phyloP scores from a whole-genome alignment of 192 early-diverging fungal species.

The Mortierella antarctica region DNA sequence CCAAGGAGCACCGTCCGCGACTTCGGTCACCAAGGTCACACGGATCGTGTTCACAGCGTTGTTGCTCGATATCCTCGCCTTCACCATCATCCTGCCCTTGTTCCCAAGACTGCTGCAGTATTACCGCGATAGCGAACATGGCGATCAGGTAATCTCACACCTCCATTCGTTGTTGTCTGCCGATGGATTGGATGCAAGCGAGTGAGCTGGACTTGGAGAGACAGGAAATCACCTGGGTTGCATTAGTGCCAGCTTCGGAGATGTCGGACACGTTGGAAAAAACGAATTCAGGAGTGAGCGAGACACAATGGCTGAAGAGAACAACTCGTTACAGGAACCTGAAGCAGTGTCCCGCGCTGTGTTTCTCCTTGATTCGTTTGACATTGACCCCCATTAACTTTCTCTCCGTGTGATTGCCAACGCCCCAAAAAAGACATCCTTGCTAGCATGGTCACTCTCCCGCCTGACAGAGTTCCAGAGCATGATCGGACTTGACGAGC shows the following conservation, averaged over 20 bases:
- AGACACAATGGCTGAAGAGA: no score
- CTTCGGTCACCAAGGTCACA: conserved; percentile 33
- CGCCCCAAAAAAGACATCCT: conserved; percentile 25
- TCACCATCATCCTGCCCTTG: conserved; percentile 97
- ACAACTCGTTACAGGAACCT: no score
- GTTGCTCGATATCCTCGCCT: conserved; percentile 94
- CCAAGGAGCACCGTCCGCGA: background rate
- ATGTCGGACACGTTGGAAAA: background rate
- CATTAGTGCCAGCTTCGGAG: no score
- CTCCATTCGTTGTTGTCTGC: background rate
- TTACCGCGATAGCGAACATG: conserved; percentile 78
- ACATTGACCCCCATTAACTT: background rate
- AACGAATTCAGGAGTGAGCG: background rate
- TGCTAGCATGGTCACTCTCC: conserved; percentile 50
- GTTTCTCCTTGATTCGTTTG: background rate
- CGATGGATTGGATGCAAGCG: background rate
- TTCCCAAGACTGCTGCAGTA: conserved; percentile 90
- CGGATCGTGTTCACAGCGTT: conserved; percentile 84
- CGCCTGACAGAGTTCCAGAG: conserved; percentile 43
- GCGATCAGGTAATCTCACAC: conserved; percentile 60
- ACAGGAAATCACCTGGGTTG: no score
- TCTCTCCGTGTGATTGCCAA: background rate
- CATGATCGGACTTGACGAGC: conserved; percentile 44
- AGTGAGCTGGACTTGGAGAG: no score
- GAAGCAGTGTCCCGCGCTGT: no score